Conservation (phyloP, 2,329 filamentous ascomycete species). For the Periconia sp. region DNA sequence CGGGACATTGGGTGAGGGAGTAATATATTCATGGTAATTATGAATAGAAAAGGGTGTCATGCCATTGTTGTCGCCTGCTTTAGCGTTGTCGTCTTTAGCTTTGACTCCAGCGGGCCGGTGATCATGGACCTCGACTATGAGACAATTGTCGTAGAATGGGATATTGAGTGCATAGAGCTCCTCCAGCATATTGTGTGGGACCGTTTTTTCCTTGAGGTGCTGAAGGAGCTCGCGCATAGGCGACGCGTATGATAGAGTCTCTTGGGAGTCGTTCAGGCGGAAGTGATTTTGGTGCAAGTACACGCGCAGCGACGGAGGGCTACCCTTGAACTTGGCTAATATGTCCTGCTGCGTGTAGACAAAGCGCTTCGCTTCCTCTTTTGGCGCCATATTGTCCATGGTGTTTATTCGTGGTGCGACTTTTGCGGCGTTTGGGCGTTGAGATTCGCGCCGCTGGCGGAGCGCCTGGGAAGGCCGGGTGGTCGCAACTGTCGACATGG, state of each 20-base stretch:
- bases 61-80: constrained; percentile 59
- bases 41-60: constrained; percentile 80
- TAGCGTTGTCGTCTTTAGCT: constrained; percentile 50
- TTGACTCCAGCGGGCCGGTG: constrained; percentile 70
- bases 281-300: constrained; percentile 87
- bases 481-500: constrained; percentile 38
- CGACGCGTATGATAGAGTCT: constrained; percentile 87
- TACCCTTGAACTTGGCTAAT: constrained; percentile 73
- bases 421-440: constrained; percentile 41
- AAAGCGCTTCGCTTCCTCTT: constrained; percentile 34
- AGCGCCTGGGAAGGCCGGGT: constrained; percentile 44
- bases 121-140: constrained; percentile 93
- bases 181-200: constrained; percentile 86
- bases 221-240: constrained; percentile 83
- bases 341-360: constrained; percentile 77
- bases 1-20: constrained; percentile 81
- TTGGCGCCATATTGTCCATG: constrained; percentile 31
- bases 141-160: constrained; percentile 84
- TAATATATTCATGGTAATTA: constrained; percentile 87
- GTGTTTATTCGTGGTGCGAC: constrained; percentile 26
- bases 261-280: constrained; percentile 81
- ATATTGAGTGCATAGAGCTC: constrained; percentile 73
- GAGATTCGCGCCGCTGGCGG: constrained; percentile 47
- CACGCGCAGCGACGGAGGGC: constrained; percentile 79
- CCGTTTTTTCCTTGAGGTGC: constrained; percentile 72